These are phyloP conservation scores for Diutina ranongensis DNA, from an alignment of 1,139 yeast species.

Conservation along the genomic window DNA sequence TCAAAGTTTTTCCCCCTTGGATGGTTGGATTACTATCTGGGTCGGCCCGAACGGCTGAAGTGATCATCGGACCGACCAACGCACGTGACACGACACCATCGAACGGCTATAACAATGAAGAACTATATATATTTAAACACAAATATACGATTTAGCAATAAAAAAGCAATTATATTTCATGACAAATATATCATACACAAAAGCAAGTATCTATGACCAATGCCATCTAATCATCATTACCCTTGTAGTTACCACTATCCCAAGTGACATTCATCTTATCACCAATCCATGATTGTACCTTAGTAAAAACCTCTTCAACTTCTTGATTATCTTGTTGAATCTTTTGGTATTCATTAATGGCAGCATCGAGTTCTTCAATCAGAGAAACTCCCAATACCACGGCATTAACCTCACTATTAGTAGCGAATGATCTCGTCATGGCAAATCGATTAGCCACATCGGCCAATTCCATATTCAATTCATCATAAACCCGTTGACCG, in stretches of 20 bases:
- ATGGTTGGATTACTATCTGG: background rate
- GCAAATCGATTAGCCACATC: conserved; percentile 76
- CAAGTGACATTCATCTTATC: conserved; percentile 1
- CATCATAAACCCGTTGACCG: conserved; percentile 30
- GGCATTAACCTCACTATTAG: conserved; percentile 12
- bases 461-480: conserved; percentile 49
- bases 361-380: conserved; percentile 48
- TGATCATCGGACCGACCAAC: background rate
- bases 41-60: background rate
- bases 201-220: no score
- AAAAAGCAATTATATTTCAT: no score
- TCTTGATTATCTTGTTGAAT: conserved; percentile 19
- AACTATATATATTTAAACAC: no score
- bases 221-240: background rate
- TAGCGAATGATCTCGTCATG: conserved; percentile 14
- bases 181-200: no score
- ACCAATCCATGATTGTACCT: conserved; percentile 6
- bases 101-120: no score
- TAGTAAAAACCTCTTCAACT: conserved; percentile 19
- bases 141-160: no score
- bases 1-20: background rate
- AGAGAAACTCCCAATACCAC: conserved; percentile 69
- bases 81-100: no score
- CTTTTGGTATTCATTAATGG: conserved; percentile 44
- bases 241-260: background rate